phyloP scores from a whole-genome alignment of 352 stramenopile species.

The Phytophthora quininea region DNA sequence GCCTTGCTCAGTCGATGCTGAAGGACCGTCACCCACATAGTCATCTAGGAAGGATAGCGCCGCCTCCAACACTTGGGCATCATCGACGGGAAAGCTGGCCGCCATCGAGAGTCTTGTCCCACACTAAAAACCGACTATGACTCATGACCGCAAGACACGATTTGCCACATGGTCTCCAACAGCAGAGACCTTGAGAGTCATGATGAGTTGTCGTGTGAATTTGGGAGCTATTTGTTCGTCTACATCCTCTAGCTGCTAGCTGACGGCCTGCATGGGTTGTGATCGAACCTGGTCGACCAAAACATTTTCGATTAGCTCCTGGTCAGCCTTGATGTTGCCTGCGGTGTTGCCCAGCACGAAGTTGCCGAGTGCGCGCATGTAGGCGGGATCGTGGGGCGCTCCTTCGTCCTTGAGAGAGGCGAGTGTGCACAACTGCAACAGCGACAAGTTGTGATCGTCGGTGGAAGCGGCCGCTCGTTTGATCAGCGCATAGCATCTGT shows the following conservation, averaged over 20 bases:
- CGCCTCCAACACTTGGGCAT: slow-evolving; percentile 14
- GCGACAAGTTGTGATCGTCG: slow-evolving; percentile 14
- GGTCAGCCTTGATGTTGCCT: slow-evolving; percentile 35
- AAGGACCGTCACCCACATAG: slow-evolving; percentile 1
- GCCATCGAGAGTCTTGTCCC: slow-evolving; percentile 1
- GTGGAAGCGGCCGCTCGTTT: slow-evolving; percentile 16
- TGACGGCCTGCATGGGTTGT: slow-evolving; percentile 5
- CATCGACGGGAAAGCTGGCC: slow-evolving; percentile 11
- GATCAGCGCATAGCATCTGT: slow-evolving; percentile 61
- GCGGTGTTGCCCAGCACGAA: slow-evolving; percentile 32
- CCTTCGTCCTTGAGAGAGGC: slow-evolving; percentile 25
- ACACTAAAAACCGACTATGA: background rate
- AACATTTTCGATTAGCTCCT: slow-evolving; percentile 32
- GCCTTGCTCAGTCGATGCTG: background rate
- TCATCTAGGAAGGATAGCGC: slow-evolving; percentile 32
- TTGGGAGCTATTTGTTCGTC: too few species aligned
- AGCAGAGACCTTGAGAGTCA: too few species aligned
- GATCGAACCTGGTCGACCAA: slow-evolving; percentile 15
- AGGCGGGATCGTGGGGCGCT: slow-evolving; percentile 20
- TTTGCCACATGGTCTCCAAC: background rate
- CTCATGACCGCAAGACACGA: background rate
- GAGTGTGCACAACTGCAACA: slow-evolving; percentile 27
- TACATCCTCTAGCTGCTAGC: background rate
- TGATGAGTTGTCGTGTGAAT: too few species aligned
- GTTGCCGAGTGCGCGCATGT: slow-evolving; percentile 31